Base-by-base conservation (phyloP, 768 basidiomycete genomes). In the Baorangia bicolor region DNA sequence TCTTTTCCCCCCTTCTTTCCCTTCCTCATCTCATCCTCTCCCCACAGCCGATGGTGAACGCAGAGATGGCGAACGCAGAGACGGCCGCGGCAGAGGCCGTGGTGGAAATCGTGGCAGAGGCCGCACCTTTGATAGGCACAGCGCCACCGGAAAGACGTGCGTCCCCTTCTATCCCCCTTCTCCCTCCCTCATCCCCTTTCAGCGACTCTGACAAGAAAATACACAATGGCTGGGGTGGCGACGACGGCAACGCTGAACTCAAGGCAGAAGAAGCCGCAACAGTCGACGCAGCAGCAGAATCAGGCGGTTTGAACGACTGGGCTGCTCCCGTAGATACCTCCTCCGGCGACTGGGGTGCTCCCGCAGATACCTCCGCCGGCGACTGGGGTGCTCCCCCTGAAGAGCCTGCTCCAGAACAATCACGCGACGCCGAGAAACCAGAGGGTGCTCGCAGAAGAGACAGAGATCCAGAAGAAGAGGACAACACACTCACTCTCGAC, bases 191-290 rank as follows among this genome's bases (percentile, higher is more conserved):
- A 60, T 54, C 56, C 52, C 33, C 55, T 45, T 55, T 13, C 59
- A 94, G 92, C 71, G 96, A 98, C 76, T 88, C 92, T 42, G 91
- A 94, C 64, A 98, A 98, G 83, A 93, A 92, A 78, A 76, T 95
- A 65, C 89, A 92, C 71, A 90, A 93, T 69, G 88, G 87, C 62
- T 98, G 96, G 96, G 96, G 96, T 61, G 92, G 90, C 39, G 92
- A 94, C 60, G 91, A 94, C 64, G 93, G 90, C 64, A 81, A 77
- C 63, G 73, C 88, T 37, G 96, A 98, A 74, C 81, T 92, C 67
- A 87, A 87, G 75, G 81, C 79, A 33, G 95, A 98, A 72, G 74
- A 84, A 56, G 87, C 83, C 28, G 96, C 88, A 51, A 81, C 74
- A 44, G 77, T 72, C 61, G 94, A 96, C 67, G 91, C 86, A 38